These are phyloP conservation scores for Funneliformis caledonium DNA, from an alignment of 371 early-diverging fungal genomes.

Conservation along the genomic window DNA sequence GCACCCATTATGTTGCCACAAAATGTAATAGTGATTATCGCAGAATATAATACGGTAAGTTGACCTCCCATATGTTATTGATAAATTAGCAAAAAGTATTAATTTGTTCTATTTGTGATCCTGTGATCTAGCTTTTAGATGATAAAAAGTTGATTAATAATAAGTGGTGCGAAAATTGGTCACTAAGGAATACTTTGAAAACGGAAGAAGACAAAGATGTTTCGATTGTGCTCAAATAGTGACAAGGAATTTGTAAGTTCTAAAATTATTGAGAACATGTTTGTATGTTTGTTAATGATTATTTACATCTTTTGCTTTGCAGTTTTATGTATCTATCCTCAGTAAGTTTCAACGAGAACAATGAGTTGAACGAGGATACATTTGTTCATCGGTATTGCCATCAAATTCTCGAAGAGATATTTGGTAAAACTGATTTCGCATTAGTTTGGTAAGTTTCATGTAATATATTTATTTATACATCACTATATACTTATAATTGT, in stretches of 20 bases:
- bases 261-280: neutral
- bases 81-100: neutral
- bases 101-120: neutral
- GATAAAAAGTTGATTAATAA: neutral
- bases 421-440: slow-evolving; percentile 26
- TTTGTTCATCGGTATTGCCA: slow-evolving; percentile 16
- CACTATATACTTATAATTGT: neutral
- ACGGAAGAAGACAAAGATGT: slow-evolving; percentile 11
- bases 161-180: slow-evolving; percentile 21
- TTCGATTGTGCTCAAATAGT: slow-evolving; percentile 13
- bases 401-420: slow-evolving; percentile 16
- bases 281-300: neutral
- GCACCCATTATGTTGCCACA: neutral
- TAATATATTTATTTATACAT: neutral
- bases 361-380: neutral
- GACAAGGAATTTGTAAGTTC: slow-evolving; percentile 26
- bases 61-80: neutral
- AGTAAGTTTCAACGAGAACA: neutral
- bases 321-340: slow-evolving; percentile 3
- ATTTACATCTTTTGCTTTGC: neutral
- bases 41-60: slow-evolving; percentile 13
- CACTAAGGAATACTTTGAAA: neutral
- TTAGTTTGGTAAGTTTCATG: slow-evolving; percentile 1
- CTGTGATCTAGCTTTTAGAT: neutral
- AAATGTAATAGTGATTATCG: neutral